Evolutionary conservation across 768 basidiomycete species (phyloP).

Genomic region (Collybia sp.): DNA sequence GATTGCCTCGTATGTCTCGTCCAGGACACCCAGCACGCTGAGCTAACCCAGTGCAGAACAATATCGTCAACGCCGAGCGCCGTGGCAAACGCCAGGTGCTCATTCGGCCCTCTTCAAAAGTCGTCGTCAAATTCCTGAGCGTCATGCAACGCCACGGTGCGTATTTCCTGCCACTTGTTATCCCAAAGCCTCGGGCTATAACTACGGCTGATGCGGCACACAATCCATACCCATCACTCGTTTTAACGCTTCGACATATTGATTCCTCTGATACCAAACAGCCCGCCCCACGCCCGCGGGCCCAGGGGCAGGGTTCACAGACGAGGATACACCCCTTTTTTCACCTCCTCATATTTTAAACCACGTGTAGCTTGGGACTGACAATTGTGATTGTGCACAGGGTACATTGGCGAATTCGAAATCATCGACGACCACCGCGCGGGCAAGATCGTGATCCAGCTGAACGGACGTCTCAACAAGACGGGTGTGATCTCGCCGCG

Average conservation of each 20-base stretch:
- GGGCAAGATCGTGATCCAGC: constrained; percentile 91
- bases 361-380: constrained; percentile 11
- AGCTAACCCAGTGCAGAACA: constrained; percentile 54
- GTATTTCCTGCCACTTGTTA: constrained; percentile 18
- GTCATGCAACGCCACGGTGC: constrained; percentile 99
- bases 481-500: constrained; percentile 99
- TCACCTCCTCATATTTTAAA: constrained; percentile 5
- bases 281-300: constrained; percentile 30
- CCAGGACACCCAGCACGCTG: constrained; percentile 4
- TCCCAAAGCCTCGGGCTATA: constrained; percentile 59
- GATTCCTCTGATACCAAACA: constrained; percentile 58
- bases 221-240: constrained; percentile 58
- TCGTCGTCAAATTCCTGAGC: constrained; percentile 94
- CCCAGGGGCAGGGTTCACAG: constrained; percentile 50
- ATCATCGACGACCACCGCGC: constrained; percentile 98
- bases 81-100: constrained; percentile 99
- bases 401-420: constrained; percentile 98
- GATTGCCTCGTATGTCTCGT: constrained; percentile 34
- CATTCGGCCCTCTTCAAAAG: constrained; percentile 95
- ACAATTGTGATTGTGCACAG: constrained; percentile 32
- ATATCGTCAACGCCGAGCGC: constrained; percentile 99
- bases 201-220: constrained; percentile 72
- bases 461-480: constrained; percentile 98
- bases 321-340: constrained; percentile 43
- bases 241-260: constrained; percentile 84